These are phyloP conservation scores for Arthrobotrys sinensis DNA, from an alignment of 2,329 filamentous ascomycete species.

Conservation along the genomic window DNA sequence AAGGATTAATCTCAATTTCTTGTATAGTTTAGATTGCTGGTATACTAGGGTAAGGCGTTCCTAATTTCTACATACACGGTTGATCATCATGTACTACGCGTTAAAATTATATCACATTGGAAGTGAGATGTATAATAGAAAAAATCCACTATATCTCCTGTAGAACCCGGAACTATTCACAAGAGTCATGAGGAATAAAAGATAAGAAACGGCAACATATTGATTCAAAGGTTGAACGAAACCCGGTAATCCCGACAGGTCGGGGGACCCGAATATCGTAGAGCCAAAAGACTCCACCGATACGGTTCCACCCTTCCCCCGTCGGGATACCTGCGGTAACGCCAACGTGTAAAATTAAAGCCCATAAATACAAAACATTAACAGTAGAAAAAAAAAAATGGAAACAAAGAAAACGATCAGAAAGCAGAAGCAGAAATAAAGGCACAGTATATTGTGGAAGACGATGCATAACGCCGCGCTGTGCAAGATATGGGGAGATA, in stretches of 20 bases:
- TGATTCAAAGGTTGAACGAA: not conserved
- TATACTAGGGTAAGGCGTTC: not conserved
- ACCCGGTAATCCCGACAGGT: not conserved
- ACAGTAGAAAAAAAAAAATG: not conserved
- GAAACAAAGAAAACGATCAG: not conserved
- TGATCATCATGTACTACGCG: not conserved
- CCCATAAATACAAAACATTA: not conserved
- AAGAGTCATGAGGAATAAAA: not conserved
- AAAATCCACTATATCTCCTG: not conserved
- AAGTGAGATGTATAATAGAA: not conserved
- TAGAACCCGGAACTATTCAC: not conserved
- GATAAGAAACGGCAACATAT: not conserved
- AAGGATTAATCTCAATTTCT: constrained; percentile 10
- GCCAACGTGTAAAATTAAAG: too few species aligned
- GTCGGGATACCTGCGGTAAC: not conserved
- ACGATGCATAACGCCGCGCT: constrained; percentile 13
- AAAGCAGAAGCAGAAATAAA: not conserved
- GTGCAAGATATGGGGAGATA: not conserved
- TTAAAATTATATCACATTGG: not conserved
- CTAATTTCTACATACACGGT: not conserved
- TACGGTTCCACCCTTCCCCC: not conserved
- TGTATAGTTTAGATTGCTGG: too few species aligned
- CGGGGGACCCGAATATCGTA: not conserved
- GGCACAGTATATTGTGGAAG: not conserved
- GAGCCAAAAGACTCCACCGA: not conserved